Conservation (phyloP, 2,329 filamentous ascomycete species). For the Fragosphaeria purpurea region DNA sequence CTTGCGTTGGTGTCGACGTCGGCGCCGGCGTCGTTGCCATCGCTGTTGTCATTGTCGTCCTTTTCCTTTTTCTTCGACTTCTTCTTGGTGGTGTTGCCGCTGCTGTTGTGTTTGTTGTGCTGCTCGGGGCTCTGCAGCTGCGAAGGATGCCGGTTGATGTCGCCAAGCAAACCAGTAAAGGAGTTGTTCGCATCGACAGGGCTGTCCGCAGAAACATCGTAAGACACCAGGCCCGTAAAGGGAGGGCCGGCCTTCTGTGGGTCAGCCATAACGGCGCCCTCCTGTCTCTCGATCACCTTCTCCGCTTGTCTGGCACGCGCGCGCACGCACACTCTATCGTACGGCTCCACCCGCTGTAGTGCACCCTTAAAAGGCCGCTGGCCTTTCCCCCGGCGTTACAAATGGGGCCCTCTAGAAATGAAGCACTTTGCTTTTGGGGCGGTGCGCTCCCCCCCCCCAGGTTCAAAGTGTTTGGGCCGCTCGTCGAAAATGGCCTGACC, state of each 20-base stretch:
- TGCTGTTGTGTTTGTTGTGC: neutral
- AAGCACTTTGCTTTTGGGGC: too few relatives aligned
- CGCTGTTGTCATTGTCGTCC: neutral
- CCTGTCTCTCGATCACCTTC: neutral
- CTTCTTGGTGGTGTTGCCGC: neutral
- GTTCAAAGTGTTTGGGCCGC: neutral
- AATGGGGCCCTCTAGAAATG: too few relatives aligned
- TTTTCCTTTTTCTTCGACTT: too few relatives aligned
- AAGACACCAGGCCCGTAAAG: constrained; percentile 14
- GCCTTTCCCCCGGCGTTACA: too few relatives aligned
- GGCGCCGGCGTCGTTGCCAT: neutral
- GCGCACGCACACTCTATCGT: neutral
- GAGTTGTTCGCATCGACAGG: constrained; percentile 5
- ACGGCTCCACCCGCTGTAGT: too few relatives aligned
- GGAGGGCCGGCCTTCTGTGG: constrained; percentile 9
- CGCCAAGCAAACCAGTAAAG: constrained; percentile 4
- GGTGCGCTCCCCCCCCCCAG: neutral
- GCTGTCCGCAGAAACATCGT: constrained; percentile 7
- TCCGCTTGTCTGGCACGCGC: neutral
- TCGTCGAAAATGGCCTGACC: constrained; percentile 8
- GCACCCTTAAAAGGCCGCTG: too few relatives aligned
- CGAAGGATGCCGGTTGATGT: constrained; percentile 5
- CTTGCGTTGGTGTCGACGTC: neutral
- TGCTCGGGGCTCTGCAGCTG: neutral
- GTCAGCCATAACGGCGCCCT: constrained; percentile 10